Percentiles rank a stretch among this genome's conserved stretches.
phyloP scores from a whole-genome alignment of 108 stramenopile genomes.

The Fragilariopsis cylindrus region DNA sequence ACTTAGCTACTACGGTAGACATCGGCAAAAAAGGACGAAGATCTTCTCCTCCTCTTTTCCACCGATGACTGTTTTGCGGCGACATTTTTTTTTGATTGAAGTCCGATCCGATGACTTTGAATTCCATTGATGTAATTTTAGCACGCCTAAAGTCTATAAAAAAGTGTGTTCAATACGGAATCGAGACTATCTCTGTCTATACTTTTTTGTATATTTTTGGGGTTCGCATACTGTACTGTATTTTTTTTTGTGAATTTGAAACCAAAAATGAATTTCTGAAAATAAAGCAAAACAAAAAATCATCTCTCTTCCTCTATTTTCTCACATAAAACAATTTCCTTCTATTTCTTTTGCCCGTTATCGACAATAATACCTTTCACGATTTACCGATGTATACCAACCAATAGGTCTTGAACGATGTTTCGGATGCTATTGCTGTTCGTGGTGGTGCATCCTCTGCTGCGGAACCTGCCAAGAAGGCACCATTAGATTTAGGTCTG shows the following conservation, averaged over 20 bases:
- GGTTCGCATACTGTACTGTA: background rate
- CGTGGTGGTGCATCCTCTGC: constrained; percentile 58
- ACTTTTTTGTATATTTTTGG: background rate
- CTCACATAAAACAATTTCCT: background rate
- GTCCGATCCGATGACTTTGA: background rate
- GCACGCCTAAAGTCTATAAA: background rate
- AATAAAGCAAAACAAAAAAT: too few relatives aligned
- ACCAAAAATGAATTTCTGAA: background rate
- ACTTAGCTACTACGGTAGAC: too few relatives aligned
- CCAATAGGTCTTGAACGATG: constrained; percentile 35
- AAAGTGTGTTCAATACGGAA: background rate
- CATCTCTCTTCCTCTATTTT: background rate
- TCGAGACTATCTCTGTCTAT: constrained; percentile 8
- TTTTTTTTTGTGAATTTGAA: background rate
- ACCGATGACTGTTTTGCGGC: background rate
- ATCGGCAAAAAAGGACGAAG: too few relatives aligned
- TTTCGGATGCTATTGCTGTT: constrained; percentile 43
- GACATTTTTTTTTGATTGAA: background rate
- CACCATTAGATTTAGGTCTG: constrained; percentile 77
- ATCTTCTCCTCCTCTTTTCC: background rate
- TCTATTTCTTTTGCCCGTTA: background rate
- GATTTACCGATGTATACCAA: background rate
- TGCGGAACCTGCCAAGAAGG: constrained; percentile 16
- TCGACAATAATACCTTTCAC: background rate
- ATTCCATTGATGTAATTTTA: background rate